Conservation (phyloP, 139 green algal genomes). For the Coccomyxa sp. region DNA sequence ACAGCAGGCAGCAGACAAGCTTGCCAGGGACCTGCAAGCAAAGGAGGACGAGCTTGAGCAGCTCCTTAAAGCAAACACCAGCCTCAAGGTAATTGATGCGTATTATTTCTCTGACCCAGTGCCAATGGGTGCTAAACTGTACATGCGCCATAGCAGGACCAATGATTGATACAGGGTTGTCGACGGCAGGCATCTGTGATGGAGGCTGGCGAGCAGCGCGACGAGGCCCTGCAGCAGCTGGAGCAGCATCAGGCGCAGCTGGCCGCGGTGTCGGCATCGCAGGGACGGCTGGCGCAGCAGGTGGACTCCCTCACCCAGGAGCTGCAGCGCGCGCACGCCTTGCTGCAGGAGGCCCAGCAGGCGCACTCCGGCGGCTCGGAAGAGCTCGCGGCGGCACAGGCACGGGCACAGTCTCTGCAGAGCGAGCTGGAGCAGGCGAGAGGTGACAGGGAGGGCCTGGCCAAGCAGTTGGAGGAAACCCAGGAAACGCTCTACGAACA, state of each 20-base stretch:
- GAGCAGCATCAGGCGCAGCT: constrained; percentile 7
- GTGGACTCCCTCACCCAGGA: constrained; percentile 4
- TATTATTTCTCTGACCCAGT: too few species aligned
- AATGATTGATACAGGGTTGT: too few species aligned
- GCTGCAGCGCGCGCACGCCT: constrained; percentile 3
- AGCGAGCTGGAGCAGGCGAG: too few species aligned
- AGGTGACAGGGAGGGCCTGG: too few species aligned
- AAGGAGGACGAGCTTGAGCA: too few species aligned
- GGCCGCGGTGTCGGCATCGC: constrained; percentile 1
- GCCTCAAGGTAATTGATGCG: too few species aligned
- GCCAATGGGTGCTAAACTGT: too few species aligned
- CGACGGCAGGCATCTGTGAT: background rate
- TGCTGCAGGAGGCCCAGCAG: background rate
- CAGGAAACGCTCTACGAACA: background rate
- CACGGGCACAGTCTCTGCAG: background rate
- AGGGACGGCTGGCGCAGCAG: constrained; percentile 8
- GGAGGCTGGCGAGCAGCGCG: background rate
- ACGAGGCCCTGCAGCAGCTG: background rate
- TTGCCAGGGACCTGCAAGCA: too few species aligned
- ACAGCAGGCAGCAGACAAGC: too few species aligned
- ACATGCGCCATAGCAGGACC: too few species aligned
- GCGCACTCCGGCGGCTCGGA: background rate
- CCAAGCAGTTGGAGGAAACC: background rate
- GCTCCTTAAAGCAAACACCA: too few species aligned
- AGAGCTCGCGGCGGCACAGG: background rate